These are phyloP conservation scores for Haplographium delicatum DNA, from an alignment of 495 filamentous ascomycete genomes.

Conservation along the genomic window DNA sequence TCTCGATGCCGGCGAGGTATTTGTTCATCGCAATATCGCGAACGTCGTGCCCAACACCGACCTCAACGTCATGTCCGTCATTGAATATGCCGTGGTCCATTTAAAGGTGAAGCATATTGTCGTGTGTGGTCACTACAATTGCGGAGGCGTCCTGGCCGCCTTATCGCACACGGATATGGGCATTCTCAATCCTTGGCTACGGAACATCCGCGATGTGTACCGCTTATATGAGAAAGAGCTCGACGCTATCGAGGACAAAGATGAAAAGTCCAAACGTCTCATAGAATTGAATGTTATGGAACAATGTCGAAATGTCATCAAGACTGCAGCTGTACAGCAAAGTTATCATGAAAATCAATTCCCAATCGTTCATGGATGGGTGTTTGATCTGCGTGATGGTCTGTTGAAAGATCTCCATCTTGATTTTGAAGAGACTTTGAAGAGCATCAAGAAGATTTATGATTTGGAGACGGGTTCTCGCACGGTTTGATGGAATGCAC, in stretches of 20 bases:
- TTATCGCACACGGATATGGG: slow-evolving; percentile 53
- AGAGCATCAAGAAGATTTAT: slow-evolving; percentile 51
- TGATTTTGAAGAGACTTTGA: slow-evolving; percentile 38
- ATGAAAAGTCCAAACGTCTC: slow-evolving; percentile 45
- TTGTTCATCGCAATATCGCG: slow-evolving; percentile 61
- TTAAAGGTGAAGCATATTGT: slow-evolving; percentile 60
- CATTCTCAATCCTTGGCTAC: slow-evolving; percentile 55
- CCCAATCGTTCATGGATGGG: slow-evolving; percentile 53
- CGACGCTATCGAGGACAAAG: slow-evolving; percentile 41
- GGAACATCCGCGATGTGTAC: slow-evolving; percentile 57
- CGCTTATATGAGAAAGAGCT: slow-evolving; percentile 52
- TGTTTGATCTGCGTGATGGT: slow-evolving; percentile 49
- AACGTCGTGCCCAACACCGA: slow-evolving; percentile 56
- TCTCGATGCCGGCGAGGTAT: slow-evolving; percentile 53
- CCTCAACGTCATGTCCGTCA: slow-evolving; percentile 56
- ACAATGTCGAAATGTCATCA: slow-evolving; percentile 46
- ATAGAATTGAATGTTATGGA: slow-evolving; percentile 41
- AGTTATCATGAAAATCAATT: slow-evolving; percentile 44
- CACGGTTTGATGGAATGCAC: too few relatives aligned
- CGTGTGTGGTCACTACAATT: slow-evolving; percentile 60
- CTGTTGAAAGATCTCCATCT: slow-evolving; percentile 49
- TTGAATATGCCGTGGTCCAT: slow-evolving; percentile 55
- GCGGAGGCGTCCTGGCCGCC: slow-evolving; percentile 59
- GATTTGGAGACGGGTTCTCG: background rate
- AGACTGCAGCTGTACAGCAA: slow-evolving; percentile 52